Percentiles rank a stretch among this genome's conserved stretches.
Evolutionary conservation across 2,329 filamentous ascomycete genomes (phyloP).

Genomic region (Zasmidium citrigriseum): DNA sequence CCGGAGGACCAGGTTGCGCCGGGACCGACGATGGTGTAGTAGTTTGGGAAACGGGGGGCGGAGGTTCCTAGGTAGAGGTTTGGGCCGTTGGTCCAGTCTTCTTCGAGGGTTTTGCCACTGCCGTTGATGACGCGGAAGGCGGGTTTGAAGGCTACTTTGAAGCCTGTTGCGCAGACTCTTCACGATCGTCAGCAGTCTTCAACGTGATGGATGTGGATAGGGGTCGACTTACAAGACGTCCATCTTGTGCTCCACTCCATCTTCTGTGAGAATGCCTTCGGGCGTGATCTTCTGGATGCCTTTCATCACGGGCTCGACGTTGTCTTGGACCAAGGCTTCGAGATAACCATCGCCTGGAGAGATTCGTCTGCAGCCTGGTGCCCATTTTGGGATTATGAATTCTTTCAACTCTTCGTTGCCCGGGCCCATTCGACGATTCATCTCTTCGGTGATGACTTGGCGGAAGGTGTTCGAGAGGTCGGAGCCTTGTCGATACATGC

Average conservation of each 20-base stretch:
- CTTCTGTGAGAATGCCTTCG: slow-evolving; percentile 27
- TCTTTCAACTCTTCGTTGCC: slow-evolving; percentile 39
- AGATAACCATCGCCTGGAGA: slow-evolving; percentile 55
- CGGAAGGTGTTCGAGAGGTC: slow-evolving; percentile 43
- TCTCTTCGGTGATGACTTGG: slow-evolving; percentile 45
- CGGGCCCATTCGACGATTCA: slow-evolving; percentile 41
- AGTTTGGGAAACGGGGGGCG: slow-evolving; percentile 30
- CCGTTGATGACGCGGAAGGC: slow-evolving; percentile 33
- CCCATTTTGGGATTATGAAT: slow-evolving; percentile 42
- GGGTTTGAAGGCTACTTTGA: slow-evolving; percentile 34
- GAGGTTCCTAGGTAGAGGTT: slow-evolving; percentile 29
- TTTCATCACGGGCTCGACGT: slow-evolving; percentile 44
- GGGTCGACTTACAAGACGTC: slow-evolving; percentile 30
- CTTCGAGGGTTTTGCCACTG: slow-evolving; percentile 28
- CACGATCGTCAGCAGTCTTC: neutral
- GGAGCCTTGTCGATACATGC: slow-evolving; percentile 45
- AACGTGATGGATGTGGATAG: neutral
- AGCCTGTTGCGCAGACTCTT: slow-evolving; percentile 37
- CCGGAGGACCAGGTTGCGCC: slow-evolving; percentile 19
- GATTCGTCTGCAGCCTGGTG: slow-evolving; percentile 49
- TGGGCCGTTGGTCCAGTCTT: slow-evolving; percentile 22
- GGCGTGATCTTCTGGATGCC: slow-evolving; percentile 39
- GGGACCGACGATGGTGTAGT: slow-evolving; percentile 23
- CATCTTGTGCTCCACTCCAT: slow-evolving; percentile 27
- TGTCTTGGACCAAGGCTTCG: slow-evolving; percentile 49